Base-by-base conservation (phyloP, 108 stramenopile species). In the Cyclotella cryptica region DNA sequence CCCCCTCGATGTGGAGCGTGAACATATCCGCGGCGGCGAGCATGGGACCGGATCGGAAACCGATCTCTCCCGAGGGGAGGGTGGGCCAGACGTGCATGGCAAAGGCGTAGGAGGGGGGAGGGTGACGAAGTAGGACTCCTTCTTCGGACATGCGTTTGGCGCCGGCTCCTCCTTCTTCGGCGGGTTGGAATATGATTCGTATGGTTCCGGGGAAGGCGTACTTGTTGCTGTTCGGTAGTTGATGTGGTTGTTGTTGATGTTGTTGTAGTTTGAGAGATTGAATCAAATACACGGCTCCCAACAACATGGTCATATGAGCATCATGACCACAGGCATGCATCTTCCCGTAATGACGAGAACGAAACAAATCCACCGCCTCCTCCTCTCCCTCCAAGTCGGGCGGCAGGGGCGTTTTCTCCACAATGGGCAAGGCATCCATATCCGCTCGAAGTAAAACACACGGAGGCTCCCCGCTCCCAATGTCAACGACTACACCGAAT, bases 241-340 rank as follows among this genome's bases (percentile, higher is more conserved):
- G 71, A 87, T 29, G 19, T 49, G 75, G 57, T 69, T 89, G 84
- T 73, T 88, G 78, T 29, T 57, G 44, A 44, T 93, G n/a, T n/a
- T n/a, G n/a, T 90, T 40, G 19, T 49, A 28, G 55, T 18, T 43
- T 44, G 21, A 61, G 60, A 27, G 71, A 72, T 18, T 62, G 71
- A 30, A 72, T 30, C 27, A 96, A 45, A 21, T 83, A 71, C 1
- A 92, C 90, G 10, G 98, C 96, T 40, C 92, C 95, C 74, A 98
- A 67, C 6, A 98, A 75, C 91, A 94, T 92, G 26, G 93, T 87
- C 53, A 91, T 93, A 67, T 98, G 98, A 10, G 90, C 96, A 71
- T 98, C 98, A 73, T 98, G 98, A 17, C 98, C 98, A 75, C 98
- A 98, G 3, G 96, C 98, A 74, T 98, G 98, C 96, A 98, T 97